Evolutionary conservation across 2,329 filamentous ascomycete genomes (phyloP), one percentile per base, ranked within the genome.

Genomic region (Cadophora luteo-olivacea): DNA sequence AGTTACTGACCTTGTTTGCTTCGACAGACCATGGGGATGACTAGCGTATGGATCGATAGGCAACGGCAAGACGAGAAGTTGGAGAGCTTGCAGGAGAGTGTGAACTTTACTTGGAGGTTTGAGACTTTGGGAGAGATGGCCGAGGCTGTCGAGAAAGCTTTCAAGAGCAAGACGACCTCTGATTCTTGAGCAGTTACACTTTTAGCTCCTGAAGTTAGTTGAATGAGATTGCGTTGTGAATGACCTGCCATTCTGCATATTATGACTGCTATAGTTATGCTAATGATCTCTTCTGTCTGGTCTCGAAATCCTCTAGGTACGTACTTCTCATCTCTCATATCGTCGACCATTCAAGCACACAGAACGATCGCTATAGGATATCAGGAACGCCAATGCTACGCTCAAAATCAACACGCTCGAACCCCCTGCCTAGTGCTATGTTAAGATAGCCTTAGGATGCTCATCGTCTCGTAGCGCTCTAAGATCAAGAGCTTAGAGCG

Each of bases 31-130:
- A 77, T 87, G 61, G 88, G 86, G 0, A 79, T 93, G 54, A 84
- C 81, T 77, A 19, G 86, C 68, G 82, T 11, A 86, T 68, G 82
- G 89, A 91, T 92, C 72, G 84, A 83, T 66, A 79, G 87, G 19
- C 79, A 80, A 1, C 77, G 76, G 0, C 75, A 65, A 33, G 66
- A 63, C 38, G 66, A 66, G 52, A 62, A 76, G 6, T 78, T 81
- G 24, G 82, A 82, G 72, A 82, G 81, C 0, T 75, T 70, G 52
- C 64, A 45, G 38, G 68, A 84, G 4, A 78, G 80, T 64, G 84
- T 84, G 66, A 74, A 24, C 73, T 85, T 80, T 76, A 83, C 83
- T 60, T 91, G 87, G 86, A 83, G 83, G 73, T 89, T 89, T 76
- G 81, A 82, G 38, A 89, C 81, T 1, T 75, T 92, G 61, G 68